These are phyloP conservation scores for Fistulinella staudtii DNA, from an alignment of 1,284 basidiomycete genomes.

Conservation along the genomic window DNA sequence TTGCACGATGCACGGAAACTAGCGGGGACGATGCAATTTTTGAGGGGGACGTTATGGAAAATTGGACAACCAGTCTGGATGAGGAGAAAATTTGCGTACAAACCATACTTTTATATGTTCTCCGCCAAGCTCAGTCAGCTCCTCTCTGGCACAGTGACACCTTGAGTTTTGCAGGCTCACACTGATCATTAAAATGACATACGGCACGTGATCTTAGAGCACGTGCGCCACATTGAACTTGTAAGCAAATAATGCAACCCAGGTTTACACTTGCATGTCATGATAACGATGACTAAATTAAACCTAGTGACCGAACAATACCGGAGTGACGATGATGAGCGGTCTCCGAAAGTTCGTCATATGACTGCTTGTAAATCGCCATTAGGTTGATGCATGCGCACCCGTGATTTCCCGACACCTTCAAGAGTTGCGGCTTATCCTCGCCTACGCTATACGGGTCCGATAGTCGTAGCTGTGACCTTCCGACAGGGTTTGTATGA, in stretches of 20 bases:
- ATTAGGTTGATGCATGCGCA: too few relatives aligned
- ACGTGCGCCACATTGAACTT: conserved; percentile 8
- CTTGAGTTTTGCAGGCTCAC: background rate
- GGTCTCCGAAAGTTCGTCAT: too few relatives aligned
- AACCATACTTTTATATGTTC: conserved; percentile 19
- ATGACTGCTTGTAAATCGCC: too few relatives aligned
- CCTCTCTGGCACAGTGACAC: too few relatives aligned
- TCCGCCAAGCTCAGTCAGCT: conserved; percentile 16
- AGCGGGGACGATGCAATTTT: conserved; percentile 12
- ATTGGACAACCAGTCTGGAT: conserved; percentile 7
- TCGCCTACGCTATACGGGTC: background rate
- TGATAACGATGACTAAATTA: too few relatives aligned
- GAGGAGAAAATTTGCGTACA: conserved; percentile 1
- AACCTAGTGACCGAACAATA: too few relatives aligned
- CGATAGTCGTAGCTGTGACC: background rate
- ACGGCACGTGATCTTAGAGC: conserved; percentile 14
- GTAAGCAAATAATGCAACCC: background rate
- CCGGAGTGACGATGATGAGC: too few relatives aligned
- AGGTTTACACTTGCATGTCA: too few relatives aligned
- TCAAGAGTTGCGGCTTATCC: background rate
- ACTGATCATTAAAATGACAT: background rate
- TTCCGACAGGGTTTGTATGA: background rate
- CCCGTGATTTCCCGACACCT: background rate
- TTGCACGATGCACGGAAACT: conserved; percentile 6
- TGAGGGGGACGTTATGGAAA: conserved; percentile 3